Percentiles rank a stretch among this genome's conserved stretches.
Conservation (phyloP, 2,329 filamentous ascomycete genomes). For the Fusarium devonianum region DNA sequence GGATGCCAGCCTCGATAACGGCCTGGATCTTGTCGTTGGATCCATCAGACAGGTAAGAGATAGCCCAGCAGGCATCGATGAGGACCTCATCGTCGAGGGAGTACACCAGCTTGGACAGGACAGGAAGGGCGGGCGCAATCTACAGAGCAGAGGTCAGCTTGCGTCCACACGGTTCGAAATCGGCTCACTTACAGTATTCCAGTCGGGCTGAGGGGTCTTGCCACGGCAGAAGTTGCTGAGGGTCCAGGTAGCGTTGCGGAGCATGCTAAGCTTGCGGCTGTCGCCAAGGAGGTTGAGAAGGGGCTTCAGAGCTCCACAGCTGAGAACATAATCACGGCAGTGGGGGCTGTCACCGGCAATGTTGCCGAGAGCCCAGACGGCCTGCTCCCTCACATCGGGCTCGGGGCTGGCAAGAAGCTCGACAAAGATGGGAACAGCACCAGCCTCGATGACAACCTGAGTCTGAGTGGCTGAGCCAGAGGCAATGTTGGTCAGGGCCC, state of each 20-base stretch:
- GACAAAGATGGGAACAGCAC: constrained; percentile 97
- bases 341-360: constrained; percentile 98
- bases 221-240: constrained; percentile 99
- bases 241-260: constrained; percentile 98
- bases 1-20: constrained; percentile 97
- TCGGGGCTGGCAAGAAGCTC: constrained; percentile 95
- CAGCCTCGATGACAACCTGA: constrained; percentile 97
- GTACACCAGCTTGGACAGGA: constrained; percentile 96
- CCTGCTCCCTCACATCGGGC: constrained; percentile 96
- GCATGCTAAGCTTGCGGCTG: constrained; percentile 98
- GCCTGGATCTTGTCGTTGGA: constrained; percentile 99
- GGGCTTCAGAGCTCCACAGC: constrained; percentile 88
- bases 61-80: constrained; percentile 99
- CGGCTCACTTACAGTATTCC: constrained; percentile 78
- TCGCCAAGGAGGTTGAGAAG: constrained; percentile 90
- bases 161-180: constrained; percentile 4
- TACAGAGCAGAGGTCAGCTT: constrained; percentile 49
- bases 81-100: constrained; percentile 97
- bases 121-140: constrained; percentile 94
- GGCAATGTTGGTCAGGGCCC: constrained; percentile 99
- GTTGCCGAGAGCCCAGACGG: constrained; percentile 97
- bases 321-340: constrained; percentile 95
- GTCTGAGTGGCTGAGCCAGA: constrained; percentile 97
- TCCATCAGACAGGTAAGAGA: constrained; percentile 97
- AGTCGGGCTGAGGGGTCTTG: constrained; percentile 98